These are phyloP conservation scores for Pleoardoris graminearum DNA, from an alignment of 2,329 filamentous ascomycete genomes.

Conservation along the genomic window DNA sequence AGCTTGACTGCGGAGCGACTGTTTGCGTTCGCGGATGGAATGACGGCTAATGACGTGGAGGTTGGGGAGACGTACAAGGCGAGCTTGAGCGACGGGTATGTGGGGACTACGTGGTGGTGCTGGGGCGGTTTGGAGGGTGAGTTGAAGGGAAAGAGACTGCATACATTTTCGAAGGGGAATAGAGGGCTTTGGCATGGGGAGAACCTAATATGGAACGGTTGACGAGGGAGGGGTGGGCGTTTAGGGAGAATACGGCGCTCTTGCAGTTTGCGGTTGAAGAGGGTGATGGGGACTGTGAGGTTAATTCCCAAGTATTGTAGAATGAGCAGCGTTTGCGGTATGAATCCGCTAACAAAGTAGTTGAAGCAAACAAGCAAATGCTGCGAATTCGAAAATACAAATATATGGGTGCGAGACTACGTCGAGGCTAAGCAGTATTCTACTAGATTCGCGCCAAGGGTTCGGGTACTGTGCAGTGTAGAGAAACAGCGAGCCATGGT, in stretches of 20 bases:
- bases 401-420: too few species aligned
- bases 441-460: too few species aligned
- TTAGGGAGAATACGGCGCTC: slow-evolving; percentile 2
- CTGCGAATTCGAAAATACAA: too few species aligned
- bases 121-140: slow-evolving; percentile 13
- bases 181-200: background rate
- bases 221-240: slow-evolving; percentile 4
- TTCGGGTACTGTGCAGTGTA: too few species aligned
- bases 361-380: too few species aligned
- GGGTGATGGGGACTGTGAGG: background rate
- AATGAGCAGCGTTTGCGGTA: too few species aligned
- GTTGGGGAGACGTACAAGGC: slow-evolving; percentile 7
- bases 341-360: too few species aligned
- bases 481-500: too few species aligned
- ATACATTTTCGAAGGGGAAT: slow-evolving; percentile 1
- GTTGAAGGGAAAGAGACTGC: slow-evolving; percentile 5
- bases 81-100: background rate
- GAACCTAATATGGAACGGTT: background rate
- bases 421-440: too few species aligned
- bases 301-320: too few species aligned
- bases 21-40: background rate
- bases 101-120: slow-evolving; percentile 14
- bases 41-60: background rate
- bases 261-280: slow-evolving; percentile 9
- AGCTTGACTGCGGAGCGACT: slow-evolving; percentile 1